A percentile compares a stretch with the other conserved stretches of the same genome.
Conservation (phyloP, 2,329 filamentous ascomycete genomes). For the Didymella pinodella region DNA sequence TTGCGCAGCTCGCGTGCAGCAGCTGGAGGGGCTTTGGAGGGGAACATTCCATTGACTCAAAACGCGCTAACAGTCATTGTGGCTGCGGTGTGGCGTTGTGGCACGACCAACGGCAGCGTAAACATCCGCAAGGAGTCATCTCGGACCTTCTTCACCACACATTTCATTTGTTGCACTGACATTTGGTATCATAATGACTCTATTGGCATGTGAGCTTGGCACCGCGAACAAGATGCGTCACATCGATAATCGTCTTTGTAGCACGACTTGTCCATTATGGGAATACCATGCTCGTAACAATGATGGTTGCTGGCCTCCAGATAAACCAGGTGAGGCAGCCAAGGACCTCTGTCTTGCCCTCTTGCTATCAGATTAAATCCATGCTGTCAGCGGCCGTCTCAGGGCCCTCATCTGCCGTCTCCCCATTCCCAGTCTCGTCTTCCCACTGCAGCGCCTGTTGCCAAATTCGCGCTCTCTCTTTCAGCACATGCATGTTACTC, state of each 20-base stretch:
- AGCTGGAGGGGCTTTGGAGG: conserved; percentile 32
- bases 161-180: neutral
- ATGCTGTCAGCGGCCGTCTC: neutral
- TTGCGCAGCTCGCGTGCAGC: conserved; percentile 25
- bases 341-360: too few species aligned
- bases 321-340: too few species aligned
- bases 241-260: neutral
- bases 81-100: conserved; percentile 8
- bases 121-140: neutral
- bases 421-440: neutral
- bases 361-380: neutral
- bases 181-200: neutral
- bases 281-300: neutral
- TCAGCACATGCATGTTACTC: conserved; percentile 25
- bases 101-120: neutral
- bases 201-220: neutral
- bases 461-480: conserved; percentile 28
- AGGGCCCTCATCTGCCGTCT: neutral
- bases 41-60: conserved; percentile 32
- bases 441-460: conserved; percentile 31
- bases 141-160: neutral
- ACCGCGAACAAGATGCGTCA: neutral
- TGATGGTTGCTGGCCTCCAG: too few species aligned
- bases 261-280: neutral
- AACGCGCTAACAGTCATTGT: conserved; percentile 29